Evolutionary conservation across 176 grass and related monocot species (phyloP).

Genomic region (Ensete glaucum): DNA sequence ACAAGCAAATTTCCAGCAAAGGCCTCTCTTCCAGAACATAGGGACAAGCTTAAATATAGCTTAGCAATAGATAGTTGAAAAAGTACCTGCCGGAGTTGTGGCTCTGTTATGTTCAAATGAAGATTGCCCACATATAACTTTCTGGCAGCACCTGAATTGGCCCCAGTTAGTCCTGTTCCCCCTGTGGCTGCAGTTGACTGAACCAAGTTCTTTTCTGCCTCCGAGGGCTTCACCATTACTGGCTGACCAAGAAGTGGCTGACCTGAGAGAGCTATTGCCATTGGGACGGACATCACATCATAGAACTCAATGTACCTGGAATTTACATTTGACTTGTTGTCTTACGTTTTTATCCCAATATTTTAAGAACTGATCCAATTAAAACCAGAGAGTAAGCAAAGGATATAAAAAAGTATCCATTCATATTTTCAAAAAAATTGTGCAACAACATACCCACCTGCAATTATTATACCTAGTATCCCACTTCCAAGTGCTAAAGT

Average conservation of each 20-base stretch:
- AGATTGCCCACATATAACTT: constrained; percentile 98
- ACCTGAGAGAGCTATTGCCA: constrained; percentile 85
- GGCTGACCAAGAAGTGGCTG: constrained; percentile 78
- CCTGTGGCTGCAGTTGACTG: constrained; percentile 66
- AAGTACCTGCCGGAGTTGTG: constrained; percentile 71
- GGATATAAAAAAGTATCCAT: too few species aligned
- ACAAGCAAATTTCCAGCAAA: neutral
- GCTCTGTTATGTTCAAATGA: constrained; percentile 84
- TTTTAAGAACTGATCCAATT: too few species aligned
- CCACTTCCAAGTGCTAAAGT: too few species aligned
- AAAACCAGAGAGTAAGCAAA: too few species aligned
- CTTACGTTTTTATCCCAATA: too few species aligned
- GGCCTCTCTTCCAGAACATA: neutral
- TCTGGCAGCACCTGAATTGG: constrained; percentile 59
- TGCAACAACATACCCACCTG: too few species aligned
- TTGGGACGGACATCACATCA: constrained; percentile 93
- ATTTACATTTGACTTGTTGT: neutral
- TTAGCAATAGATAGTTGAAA: neutral
- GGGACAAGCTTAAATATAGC: neutral
- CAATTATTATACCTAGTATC: too few species aligned
- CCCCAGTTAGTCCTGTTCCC: constrained; percentile 30
- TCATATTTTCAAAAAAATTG: too few species aligned
- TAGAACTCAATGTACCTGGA: constrained; percentile 98
- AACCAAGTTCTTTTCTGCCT: constrained; percentile 96
- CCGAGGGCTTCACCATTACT: constrained; percentile 90